Conservation (phyloP, 2,329 filamentous ascomycete genomes). For the Nannizziopsis arthrosporioides region DNA sequence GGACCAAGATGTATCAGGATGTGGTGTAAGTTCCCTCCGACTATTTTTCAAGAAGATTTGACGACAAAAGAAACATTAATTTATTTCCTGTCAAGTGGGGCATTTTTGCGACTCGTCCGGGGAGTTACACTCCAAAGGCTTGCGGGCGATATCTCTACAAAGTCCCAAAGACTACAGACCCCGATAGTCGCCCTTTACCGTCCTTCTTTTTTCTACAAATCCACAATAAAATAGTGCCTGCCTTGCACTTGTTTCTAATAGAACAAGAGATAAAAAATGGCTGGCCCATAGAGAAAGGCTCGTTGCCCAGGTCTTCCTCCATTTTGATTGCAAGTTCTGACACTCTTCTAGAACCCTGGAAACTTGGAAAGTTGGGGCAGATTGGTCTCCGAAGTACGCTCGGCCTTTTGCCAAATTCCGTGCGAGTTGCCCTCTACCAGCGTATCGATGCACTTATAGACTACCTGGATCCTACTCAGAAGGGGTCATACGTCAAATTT, state of each 20-base stretch:
- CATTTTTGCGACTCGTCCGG: neutral
- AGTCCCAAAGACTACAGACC: slow-evolving; percentile 5
- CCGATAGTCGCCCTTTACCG: slow-evolving; percentile 8
- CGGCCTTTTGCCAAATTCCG: slow-evolving; percentile 1
- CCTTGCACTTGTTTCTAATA: neutral
- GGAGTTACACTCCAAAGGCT: neutral
- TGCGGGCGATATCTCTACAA: slow-evolving; percentile 1
- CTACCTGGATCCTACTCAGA: slow-evolving; percentile 7
- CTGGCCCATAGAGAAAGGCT: slow-evolving; percentile 10
- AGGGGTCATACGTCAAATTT: slow-evolving; percentile 1
- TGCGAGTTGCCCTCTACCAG: slow-evolving; percentile 6
- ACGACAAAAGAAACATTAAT: neutral
- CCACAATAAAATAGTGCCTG: slow-evolving; percentile 1
- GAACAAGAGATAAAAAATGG: slow-evolving; percentile 7
- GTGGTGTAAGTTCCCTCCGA: slow-evolving; percentile 1
- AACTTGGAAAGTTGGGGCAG: neutral
- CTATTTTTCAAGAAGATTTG: neutral
- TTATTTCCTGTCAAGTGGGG: slow-evolving; percentile 1
- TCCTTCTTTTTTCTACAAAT: neutral
- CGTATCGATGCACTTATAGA: slow-evolving; percentile 4
- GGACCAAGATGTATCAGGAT: neutral
- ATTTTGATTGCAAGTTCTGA: neutral
- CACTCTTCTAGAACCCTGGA: neutral
- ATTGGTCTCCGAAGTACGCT: slow-evolving; percentile 2
- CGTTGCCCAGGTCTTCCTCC: neutral